Conservation (phyloP, 805 yeast species). For the Hanseniaspora guilliermondii region DNA sequence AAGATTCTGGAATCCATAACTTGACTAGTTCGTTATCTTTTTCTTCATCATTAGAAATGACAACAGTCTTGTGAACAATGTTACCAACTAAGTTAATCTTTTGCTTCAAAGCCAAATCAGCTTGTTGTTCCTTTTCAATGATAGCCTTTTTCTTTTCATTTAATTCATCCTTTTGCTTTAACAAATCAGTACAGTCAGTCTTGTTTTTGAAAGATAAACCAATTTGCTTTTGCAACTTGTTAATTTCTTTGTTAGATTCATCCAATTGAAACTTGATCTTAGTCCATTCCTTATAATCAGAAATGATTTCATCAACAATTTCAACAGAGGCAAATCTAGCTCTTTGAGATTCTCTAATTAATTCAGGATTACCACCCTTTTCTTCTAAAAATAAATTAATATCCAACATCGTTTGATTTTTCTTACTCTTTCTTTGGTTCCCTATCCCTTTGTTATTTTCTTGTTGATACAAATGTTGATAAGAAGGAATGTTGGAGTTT, state of each 20-base stretch:
- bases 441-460: neutral
- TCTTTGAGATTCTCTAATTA: slow-evolving; percentile 73
- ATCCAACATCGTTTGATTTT: slow-evolving; percentile 56
- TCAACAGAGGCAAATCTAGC: slow-evolving; percentile 94
- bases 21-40: slow-evolving; percentile 73
- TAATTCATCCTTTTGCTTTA: slow-evolving; percentile 67
- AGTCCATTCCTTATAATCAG: slow-evolving; percentile 86
- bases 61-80: slow-evolving; percentile 85
- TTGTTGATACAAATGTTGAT: no score
- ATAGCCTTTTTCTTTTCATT: slow-evolving; percentile 57
- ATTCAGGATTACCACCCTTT: slow-evolving; percentile 92
- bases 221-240: slow-evolving; percentile 83
- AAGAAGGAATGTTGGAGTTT: no score
- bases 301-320: slow-evolving; percentile 87
- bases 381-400: slow-evolving; percentile 84
- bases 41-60: slow-evolving; percentile 75
- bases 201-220: slow-evolving; percentile 87
- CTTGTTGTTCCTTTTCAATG: slow-evolving; percentile 57
- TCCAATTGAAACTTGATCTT: slow-evolving; percentile 80
- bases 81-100: slow-evolving; percentile 90
- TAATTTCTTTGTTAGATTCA: slow-evolving; percentile 74
- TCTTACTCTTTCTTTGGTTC: neutral
- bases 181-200: slow-evolving; percentile 79
- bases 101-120: slow-evolving; percentile 57
- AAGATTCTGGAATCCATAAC: slow-evolving; percentile 72